These are phyloP conservation scores for Ogataea dorogensis DNA, from an alignment of 805 yeast species.

Conservation along the genomic window DNA sequence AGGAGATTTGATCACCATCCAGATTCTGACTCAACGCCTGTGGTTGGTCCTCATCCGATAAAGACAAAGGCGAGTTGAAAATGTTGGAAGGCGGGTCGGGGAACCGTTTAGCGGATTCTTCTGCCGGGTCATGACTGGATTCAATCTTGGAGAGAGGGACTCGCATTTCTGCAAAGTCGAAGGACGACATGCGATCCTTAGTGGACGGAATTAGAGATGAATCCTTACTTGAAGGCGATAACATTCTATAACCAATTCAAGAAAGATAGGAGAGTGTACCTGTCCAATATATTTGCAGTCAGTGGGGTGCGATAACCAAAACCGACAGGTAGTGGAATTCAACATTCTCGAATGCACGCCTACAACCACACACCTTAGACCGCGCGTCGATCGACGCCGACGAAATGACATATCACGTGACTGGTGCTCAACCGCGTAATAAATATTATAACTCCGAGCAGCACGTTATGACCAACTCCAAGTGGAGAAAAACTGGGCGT, in stretches of 20 bases:
- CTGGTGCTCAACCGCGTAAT: constrained; percentile 1
- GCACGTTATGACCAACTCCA: too few species aligned
- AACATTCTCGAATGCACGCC: constrained; percentile 2
- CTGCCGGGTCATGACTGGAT: constrained; percentile 21
- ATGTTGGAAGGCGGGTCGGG: constrained; percentile 1
- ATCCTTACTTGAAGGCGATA: constrained; percentile 28
- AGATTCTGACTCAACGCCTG: constrained; percentile 5
- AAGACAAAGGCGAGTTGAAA: constrained; percentile 22
- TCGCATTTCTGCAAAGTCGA: constrained; percentile 13
- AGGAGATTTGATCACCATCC: constrained; percentile 24
- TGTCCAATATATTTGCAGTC: constrained; percentile 4
- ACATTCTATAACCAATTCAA: constrained; percentile 13
- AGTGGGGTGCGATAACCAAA: background rate
- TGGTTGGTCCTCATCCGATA: constrained; percentile 20
- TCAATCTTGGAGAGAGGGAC: constrained; percentile 13
- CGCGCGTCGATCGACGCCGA: constrained; percentile 1
- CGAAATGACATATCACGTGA: background rate
- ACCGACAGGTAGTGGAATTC: background rate
- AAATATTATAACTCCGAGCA: background rate
- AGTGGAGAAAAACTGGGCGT: constrained; percentile 1
- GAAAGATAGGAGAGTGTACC: constrained; percentile 5
- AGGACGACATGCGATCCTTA: constrained; percentile 16
- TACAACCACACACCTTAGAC: constrained; percentile 1
- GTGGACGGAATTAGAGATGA: constrained; percentile 11
- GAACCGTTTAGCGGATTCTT: constrained; percentile 2